Evolutionary conservation across 2,329 filamentous ascomycete species (phyloP).

Genomic region (Bipolaris zeicola): DNA sequence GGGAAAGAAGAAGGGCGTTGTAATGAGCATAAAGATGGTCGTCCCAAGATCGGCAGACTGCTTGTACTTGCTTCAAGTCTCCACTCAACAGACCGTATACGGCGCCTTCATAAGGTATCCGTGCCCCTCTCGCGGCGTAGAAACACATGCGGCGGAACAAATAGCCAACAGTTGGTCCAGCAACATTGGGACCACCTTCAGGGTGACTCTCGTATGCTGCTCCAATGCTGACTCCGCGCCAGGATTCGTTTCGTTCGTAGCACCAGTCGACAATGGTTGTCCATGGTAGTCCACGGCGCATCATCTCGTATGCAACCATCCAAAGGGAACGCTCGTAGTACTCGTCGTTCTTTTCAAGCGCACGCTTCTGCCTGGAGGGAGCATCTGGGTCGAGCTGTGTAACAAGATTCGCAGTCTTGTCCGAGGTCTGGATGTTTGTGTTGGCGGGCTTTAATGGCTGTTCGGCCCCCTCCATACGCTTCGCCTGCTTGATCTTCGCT

Average conservation of each 20-base stretch:
- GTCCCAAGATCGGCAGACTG: conserved; percentile 79
- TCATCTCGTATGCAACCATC: conserved; percentile 91
- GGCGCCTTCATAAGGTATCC: conserved; percentile 80
- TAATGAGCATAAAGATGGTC: conserved; percentile 87
- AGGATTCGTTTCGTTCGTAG: conserved; percentile 80
- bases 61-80: conserved; percentile 76
- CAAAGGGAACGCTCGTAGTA: conserved; percentile 90
- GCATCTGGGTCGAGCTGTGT: conserved; percentile 94
- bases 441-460: conserved; percentile 45
- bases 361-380: conserved; percentile 75
- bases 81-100: conserved; percentile 91
- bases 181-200: conserved; percentile 48
- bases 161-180: conserved; percentile 49
- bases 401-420: conserved; percentile 66
- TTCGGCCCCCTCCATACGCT: conserved; percentile 66
- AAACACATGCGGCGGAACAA: conserved; percentile 82
- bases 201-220: conserved; percentile 62
- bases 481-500: conserved; percentile 85
- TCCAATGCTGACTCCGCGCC: conserved; percentile 84
- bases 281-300: conserved; percentile 80
- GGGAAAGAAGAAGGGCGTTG: conserved; percentile 79
- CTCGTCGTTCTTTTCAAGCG: conserved; percentile 80
- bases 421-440: conserved; percentile 53
- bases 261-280: conserved; percentile 84
- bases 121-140: conserved; percentile 70